Percentiles rank a stretch among this genome's conserved stretches.
phyloP scores from a whole-genome alignment of 176 grass and related monocot species.

The Oryza nivara region DNA sequence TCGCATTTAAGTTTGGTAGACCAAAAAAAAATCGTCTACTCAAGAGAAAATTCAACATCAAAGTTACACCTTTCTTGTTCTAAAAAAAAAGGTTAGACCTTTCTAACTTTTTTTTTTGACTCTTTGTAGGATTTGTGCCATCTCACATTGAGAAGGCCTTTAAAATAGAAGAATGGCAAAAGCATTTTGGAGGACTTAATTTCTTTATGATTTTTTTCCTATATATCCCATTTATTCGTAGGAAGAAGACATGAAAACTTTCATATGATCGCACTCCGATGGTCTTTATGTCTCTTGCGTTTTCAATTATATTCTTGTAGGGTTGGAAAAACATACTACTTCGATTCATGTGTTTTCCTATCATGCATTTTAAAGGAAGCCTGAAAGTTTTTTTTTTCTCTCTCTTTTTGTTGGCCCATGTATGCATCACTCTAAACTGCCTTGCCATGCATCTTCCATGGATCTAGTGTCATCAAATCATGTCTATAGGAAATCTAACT shows the following conservation, averaged over 20 bases:
- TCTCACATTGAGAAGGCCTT: no score
- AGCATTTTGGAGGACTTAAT: no score
- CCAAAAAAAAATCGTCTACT: not conserved
- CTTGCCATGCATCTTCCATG: not conserved
- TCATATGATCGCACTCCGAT: no score
- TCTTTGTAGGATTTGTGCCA: not conserved
- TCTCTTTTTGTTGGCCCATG: not conserved
- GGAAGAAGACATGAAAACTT: no score
- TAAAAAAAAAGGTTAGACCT: not conserved
- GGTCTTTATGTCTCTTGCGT: no score
- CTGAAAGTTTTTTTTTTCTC: not conserved
- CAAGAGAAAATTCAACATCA: not conserved
- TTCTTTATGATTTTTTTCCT: no score
- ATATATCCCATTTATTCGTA: no score
- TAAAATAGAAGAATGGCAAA: no score
- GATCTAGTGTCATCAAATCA: not conserved
- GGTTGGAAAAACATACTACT: no score
- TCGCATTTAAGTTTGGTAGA: not conserved
- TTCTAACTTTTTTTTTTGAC: not conserved
- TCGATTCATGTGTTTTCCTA: no score
- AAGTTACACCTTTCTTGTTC: not conserved
- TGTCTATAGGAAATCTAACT: not conserved
- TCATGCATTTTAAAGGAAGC: no score
- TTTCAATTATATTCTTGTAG: no score
- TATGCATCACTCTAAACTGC: not conserved